Base-by-base conservation (phyloP, 805 yeast genomes). In the Starmerella sp. region DNA sequence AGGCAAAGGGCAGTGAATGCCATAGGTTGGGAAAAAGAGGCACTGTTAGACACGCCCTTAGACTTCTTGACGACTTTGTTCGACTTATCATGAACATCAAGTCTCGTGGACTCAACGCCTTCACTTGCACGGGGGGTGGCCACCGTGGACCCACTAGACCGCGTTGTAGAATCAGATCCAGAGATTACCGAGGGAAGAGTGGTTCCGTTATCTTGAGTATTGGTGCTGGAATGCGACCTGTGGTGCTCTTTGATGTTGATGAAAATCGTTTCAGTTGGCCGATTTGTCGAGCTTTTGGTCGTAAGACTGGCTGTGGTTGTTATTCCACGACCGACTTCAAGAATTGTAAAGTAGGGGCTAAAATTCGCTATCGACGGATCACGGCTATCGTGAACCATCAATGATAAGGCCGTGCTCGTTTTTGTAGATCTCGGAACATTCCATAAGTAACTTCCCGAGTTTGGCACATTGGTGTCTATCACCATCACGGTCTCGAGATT, bases 361-460 rank as follows among this genome's bases (percentile, higher is more conserved):
- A 59, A 65, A 62, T 65, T 65, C 39, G 55, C 39, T 17, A 53
- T 55, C 11, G 39, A 32, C 6, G 57, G 45, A 55, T 64, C 53
- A 37, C 45, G 50, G 5, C 63, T 48, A 48, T 61, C 60, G 49
- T 54, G 58, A 44, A 67, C 64, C 59, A 55, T 60, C 43, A 67
- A 55, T 14, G 65, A 45, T 57, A 65, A 61, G 15, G 59, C 65
- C n/a, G 65, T 56, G 52, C 57, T 55, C 31, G 66, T 48, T 22
- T 35, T 48, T 11, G 52, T 42, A 15, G 47, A 31, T 41, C 50
- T 45, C 15, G 67, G 66, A 17, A 63, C 60, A 14, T 55, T 41
- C 71, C 71, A 67, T 10, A 53, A 31, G 57, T 58, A 66, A 31
- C 53, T n/a, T n/a, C 71, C 71, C 17, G 61, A 47, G 63, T 67